Evolutionary conservation across 2,329 filamentous ascomycete species (phyloP).

Genomic region (Nigrospora oryzae): DNA sequence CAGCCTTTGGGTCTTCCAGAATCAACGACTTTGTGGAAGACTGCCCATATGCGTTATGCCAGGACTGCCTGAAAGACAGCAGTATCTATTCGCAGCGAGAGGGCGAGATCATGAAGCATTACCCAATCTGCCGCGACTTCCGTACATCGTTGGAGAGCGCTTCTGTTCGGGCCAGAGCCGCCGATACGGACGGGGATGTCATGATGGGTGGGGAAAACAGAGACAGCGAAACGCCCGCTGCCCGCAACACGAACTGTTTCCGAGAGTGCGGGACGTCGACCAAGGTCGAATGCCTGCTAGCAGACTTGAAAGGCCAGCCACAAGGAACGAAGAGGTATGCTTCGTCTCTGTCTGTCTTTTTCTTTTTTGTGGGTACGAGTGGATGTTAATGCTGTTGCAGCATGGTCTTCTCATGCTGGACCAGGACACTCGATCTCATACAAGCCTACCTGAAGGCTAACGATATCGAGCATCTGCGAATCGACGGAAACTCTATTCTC

Average conservation of each 20-base stretch:
- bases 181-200: background rate
- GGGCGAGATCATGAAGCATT: background rate
- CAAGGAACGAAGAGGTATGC: background rate
- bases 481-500: background rate
- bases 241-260: background rate
- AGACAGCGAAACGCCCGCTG: too few relatives aligned
- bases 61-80: background rate
- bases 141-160: background rate
- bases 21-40: background rate
- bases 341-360: background rate
- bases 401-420: conserved; percentile 5
- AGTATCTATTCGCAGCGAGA: accelerated
- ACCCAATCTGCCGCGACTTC: background rate
- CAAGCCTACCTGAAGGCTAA: background rate
- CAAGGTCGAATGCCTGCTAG: background rate
- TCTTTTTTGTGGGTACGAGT: too few relatives aligned
- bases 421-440: conserved; percentile 1
- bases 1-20: background rate
- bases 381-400: background rate
- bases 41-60: background rate
- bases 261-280: background rate
- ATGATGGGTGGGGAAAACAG: background rate
- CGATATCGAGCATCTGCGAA: background rate
- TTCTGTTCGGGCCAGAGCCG: background rate
- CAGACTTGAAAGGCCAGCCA: background rate